These are phyloP conservation scores for Phytophthora pluvialis DNA, from an alignment of 352 stramenopile genomes.

Conservation along the genomic window DNA sequence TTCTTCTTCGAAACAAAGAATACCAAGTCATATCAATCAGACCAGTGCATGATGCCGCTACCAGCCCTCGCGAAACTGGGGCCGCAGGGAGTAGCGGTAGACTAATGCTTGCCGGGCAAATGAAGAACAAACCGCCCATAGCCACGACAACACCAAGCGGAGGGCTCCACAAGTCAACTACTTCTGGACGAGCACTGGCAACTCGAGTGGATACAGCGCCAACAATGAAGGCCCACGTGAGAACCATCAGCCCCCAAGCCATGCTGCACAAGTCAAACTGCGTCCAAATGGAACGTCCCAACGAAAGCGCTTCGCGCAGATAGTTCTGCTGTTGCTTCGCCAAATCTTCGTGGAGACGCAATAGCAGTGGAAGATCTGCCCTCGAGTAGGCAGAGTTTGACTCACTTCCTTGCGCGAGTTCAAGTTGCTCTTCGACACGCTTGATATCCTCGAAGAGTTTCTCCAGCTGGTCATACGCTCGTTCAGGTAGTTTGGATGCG, in stretches of 20 bases:
- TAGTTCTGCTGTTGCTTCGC: slow-evolving; percentile 56
- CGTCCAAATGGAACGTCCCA: slow-evolving; percentile 85
- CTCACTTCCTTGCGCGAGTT: slow-evolving; percentile 17
- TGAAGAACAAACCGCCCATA: slow-evolving; percentile 23
- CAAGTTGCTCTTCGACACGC: slow-evolving; percentile 38
- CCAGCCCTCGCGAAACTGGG: slow-evolving; percentile 35
- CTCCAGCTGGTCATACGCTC: slow-evolving; percentile 66
- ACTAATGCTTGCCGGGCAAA: slow-evolving; percentile 30
- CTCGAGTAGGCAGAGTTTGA: slow-evolving; percentile 9
- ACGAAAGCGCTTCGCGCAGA: slow-evolving; percentile 63
- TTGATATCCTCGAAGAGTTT: slow-evolving; percentile 49
- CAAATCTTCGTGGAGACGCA: slow-evolving; percentile 49
- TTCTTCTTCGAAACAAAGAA: slow-evolving; percentile 6
- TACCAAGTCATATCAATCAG: slow-evolving; percentile 30
- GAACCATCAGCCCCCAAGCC: slow-evolving; percentile 64
- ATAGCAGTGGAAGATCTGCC: slow-evolving; percentile 37
- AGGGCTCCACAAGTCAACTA: slow-evolving; percentile 11
- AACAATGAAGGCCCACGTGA: slow-evolving; percentile 49
- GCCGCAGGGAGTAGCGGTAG: slow-evolving; percentile 40
- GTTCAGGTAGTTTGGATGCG: slow-evolving; percentile 67
- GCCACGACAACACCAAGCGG: slow-evolving; percentile 9
- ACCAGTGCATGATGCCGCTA: slow-evolving; percentile 27
- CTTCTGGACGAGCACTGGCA: background rate
- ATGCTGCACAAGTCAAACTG: slow-evolving; percentile 88
- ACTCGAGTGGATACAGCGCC: slow-evolving; percentile 12